A percentile compares a stretch with the other conserved stretches of the same genome.
phyloP scores from a whole-genome alignment of 306 rosid species.

The Potentilla sterilis region DNA sequence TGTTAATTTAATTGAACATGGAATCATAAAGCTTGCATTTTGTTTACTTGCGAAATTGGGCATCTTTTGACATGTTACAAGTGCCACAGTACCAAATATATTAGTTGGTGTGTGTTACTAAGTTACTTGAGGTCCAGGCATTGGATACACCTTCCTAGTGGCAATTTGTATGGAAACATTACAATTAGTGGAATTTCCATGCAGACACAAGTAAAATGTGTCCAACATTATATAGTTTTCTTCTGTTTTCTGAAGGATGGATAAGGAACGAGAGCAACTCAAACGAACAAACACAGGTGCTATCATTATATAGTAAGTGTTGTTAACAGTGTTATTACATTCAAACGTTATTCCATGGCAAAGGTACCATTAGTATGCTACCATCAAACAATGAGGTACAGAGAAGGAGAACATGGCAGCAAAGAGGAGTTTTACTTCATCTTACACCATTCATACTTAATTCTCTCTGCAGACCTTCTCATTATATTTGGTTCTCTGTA shows the following conservation, averaged over 20 bases:
- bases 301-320: neutral
- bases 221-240: neutral
- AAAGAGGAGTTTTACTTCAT: neutral
- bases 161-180: too few species aligned
- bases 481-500: neutral
- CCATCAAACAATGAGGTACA: neutral
- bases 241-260: neutral
- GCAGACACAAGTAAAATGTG: neutral
- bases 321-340: neutral
- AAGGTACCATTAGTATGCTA: neutral
- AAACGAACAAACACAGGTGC: neutral
- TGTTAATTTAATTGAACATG: too few species aligned
- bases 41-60: too few species aligned
- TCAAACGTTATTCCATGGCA: neutral
- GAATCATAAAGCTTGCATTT: too few species aligned
- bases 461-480: constrained; percentile 6
- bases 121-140: too few species aligned
- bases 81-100: too few species aligned
- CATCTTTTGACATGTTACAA: too few species aligned
- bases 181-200: neutral
- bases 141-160: too few species aligned
- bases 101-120: too few species aligned
- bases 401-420: neutral
- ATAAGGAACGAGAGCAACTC: neutral
- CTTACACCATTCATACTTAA: neutral